Evolutionary conservation across 371 early-diverging fungal species (phyloP).

Genomic region (Apophysomyces ossiformis): DNA sequence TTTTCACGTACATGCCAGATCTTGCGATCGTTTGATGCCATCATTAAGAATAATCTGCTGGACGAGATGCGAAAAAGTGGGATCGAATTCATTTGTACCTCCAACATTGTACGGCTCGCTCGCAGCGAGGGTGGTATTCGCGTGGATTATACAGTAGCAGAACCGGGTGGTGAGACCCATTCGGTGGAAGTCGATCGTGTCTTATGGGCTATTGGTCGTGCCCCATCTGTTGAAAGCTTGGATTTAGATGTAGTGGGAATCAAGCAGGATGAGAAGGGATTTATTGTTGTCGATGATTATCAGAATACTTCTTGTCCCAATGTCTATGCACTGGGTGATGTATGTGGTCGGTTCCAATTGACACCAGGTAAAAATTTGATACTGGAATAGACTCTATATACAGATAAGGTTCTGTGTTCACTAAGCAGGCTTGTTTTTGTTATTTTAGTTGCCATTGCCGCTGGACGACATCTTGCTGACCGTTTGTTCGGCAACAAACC

Average conservation of each 20-base stretch:
- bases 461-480: conserved; percentile 92
- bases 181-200: conserved; percentile 69
- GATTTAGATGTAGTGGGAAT: conserved; percentile 74
- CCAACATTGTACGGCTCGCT: conserved; percentile 50
- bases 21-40: conserved; percentile 85
- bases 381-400: too few species aligned
- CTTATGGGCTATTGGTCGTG: conserved; percentile 91
- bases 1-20: conserved; percentile 84
- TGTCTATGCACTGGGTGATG: conserved; percentile 95
- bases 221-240: conserved; percentile 73
- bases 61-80: conserved; percentile 73
- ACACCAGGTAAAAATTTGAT: conserved; percentile 77
- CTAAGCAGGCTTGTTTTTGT: not conserved
- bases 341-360: conserved; percentile 89
- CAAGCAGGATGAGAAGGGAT: conserved; percentile 63
- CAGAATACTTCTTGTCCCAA: conserved; percentile 78
- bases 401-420: not conserved
- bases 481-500: conserved; percentile 82
- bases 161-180: conserved; percentile 20
- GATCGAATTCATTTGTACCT: conserved; percentile 72
- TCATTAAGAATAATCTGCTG: conserved; percentile 82
- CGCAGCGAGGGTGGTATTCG: conserved; percentile 33
- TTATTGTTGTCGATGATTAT: conserved; percentile 82
- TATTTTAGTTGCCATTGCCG: conserved; percentile 85
- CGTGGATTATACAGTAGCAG: conserved; percentile 48